These are phyloP conservation scores for Colletotrichum sp. DNA, from an alignment of 2,329 filamentous ascomycete genomes.

Conservation along the genomic window DNA sequence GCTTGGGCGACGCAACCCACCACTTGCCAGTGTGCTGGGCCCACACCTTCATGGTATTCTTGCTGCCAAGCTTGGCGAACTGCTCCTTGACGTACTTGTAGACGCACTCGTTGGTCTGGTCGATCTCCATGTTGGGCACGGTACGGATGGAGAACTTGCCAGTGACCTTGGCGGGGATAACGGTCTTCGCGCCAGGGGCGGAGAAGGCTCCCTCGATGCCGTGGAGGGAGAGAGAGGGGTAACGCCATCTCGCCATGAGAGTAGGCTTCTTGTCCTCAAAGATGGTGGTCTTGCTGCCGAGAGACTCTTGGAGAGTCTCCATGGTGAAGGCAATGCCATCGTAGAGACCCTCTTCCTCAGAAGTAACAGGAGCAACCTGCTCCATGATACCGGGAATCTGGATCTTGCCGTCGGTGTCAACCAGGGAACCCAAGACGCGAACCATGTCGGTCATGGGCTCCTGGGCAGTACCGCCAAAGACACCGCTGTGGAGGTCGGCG, in stretches of 20 bases:
- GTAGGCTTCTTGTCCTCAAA: slow-evolving; percentile 88
- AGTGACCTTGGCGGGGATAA: slow-evolving; percentile 96
- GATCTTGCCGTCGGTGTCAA: slow-evolving; percentile 91
- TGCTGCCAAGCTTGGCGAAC: slow-evolving; percentile 86
- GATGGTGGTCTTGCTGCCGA: slow-evolving; percentile 89
- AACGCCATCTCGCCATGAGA: slow-evolving; percentile 95
- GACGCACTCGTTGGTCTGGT: slow-evolving; percentile 85
- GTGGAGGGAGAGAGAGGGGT: slow-evolving; percentile 91
- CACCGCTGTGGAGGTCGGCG: slow-evolving; percentile 93
- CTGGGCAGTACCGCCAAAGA: slow-evolving; percentile 94
- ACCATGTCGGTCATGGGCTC: slow-evolving; percentile 98
- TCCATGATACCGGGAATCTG: slow-evolving; percentile 93
- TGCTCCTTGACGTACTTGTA: slow-evolving; percentile 83
- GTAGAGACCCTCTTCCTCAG: slow-evolving; percentile 89
- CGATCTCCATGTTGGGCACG: slow-evolving; percentile 95
- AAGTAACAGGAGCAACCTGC: slow-evolving; percentile 86
- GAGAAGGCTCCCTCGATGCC: slow-evolving; percentile 96
- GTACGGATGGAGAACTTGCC: slow-evolving; percentile 99
- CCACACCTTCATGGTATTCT: slow-evolving; percentile 86
- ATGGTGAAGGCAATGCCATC: slow-evolving; percentile 92
- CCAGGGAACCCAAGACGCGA: slow-evolving; percentile 79
- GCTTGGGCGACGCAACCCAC: slow-evolving; percentile 97
- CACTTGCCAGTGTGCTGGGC: slow-evolving; percentile 94
- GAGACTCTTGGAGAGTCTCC: slow-evolving; percentile 90
- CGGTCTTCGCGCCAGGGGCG: slow-evolving; percentile 92